Base-by-base conservation (phyloP, 306 rosid species). In the Dicorynia guianensis region DNA sequence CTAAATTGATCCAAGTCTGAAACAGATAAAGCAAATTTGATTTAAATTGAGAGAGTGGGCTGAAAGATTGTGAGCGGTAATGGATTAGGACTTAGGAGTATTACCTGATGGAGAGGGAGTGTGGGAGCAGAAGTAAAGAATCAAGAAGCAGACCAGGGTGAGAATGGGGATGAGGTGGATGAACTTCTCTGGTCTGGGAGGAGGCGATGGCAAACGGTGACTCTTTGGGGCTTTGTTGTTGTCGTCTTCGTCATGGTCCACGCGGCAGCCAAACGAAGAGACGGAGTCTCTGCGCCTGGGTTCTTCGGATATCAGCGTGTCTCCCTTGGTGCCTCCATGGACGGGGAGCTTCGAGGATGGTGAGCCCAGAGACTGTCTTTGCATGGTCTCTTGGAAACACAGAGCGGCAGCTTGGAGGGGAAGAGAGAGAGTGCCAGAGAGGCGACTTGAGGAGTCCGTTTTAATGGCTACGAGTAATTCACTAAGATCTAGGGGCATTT, bases 1-100 rank as follows among this genome's bases (percentile, higher is more conserved):
- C 67, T 83, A 76, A 89, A 89, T 71, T 83, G 91, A 76, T 88
- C 88, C 87, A 89, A 81, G 80, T 89, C 94, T 89, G 86, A 63
- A 74, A 57, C 62, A 11, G 43, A 47, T 30, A 19, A 52, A 25
- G 30, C 30, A 25, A 25, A 25, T 36, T 35, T 2, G 0, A n/a
- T 18, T 1, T 11, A 25, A 2, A 25, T 3, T 11, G 17, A 42
- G 18, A 18, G 36, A 3, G 17, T 10, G 2, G 18, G 35, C 4
- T 8, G 53, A 14, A 43, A 18, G 18, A 43, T 18, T 6, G 20
- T 1, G 14, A 2, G 39, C 58, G 11, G 15, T 8, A 10, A 53
- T 7, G 8, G 55, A 44, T 25, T 1, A 19, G 44, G 18, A 9
- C n/a, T 5, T 7, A 65, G 34, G 15, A 49, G 9, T 2, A 18